Conservation (phyloP, 2,329 filamentous ascomycete genomes). For the Coniochaeta sp. region DNA sequence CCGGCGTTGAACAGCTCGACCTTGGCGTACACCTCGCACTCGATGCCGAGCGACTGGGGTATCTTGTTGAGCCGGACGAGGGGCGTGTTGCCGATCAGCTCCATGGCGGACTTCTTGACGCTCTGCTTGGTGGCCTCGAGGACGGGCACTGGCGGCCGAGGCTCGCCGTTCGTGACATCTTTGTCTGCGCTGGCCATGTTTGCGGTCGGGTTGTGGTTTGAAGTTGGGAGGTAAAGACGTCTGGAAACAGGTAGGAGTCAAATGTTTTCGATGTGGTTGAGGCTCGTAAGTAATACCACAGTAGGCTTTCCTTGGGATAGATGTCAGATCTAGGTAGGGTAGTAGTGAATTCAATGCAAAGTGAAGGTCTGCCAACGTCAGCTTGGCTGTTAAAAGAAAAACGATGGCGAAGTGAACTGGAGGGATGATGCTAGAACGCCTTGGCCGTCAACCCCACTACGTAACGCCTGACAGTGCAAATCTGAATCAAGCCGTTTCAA, state of each 20-base stretch:
- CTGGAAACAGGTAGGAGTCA: background rate
- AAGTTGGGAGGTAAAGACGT: background rate
- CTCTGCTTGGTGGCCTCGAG: slow-evolving; percentile 1
- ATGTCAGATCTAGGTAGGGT: background rate
- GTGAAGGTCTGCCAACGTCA: background rate
- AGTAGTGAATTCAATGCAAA: background rate
- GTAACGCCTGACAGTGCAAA: background rate
- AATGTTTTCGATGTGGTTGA: background rate
- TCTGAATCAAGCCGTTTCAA: background rate
- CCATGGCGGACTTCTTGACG: slow-evolving; percentile 52
- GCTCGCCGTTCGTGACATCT: background rate
- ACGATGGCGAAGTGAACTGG: background rate
- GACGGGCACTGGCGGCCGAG: background rate
- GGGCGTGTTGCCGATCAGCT: slow-evolving; percentile 95
- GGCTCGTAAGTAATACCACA: background rate
- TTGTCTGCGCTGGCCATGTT: background rate
- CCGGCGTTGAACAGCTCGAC: slow-evolving; percentile 91
- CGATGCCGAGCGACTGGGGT: slow-evolving; percentile 82
- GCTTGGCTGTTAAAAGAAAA: background rate
- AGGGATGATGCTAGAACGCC: background rate
- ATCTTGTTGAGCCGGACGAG: slow-evolving; percentile 90
- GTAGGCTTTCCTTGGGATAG: background rate
- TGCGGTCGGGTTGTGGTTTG: background rate
- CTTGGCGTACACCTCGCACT: slow-evolving; percentile 85
- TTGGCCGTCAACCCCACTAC: background rate